Evolutionary conservation across 1,284 basidiomycete species (phyloP), one percentile per base, ranked within the genome.

Genomic region (Leccinum pseudoinsigne): DNA sequence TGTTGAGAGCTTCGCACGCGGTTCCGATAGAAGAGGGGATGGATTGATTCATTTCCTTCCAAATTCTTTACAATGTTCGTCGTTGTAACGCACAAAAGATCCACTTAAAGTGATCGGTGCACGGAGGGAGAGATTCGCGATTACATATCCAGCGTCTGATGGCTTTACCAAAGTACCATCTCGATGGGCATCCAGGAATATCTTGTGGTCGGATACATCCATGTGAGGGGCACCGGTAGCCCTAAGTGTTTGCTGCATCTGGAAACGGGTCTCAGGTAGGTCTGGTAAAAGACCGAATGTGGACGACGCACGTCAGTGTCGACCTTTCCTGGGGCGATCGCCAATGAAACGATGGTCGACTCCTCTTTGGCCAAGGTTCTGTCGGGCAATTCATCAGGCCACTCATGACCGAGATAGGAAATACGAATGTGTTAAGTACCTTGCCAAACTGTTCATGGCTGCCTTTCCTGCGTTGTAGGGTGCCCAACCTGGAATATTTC

Each of bases 311-410:
- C 92, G 45, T 74, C 75, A 5, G 91, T 93, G 66, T 94, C 88
- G 10, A 96, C 93, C 74, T 89, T 90, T 18, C 94, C 94, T 0
- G 95, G 95, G 1, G 94, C 85, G 2, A 97, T 69, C 6, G 94
- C 89, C 34, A 96, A 82, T 11, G 85, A 86, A 2, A 85, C 82
- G n/a, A 97, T 77, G 21, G 81, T 77, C 3, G 86, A 83, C 73
- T 97, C 94, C 75, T 96, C 95, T 66, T 86, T 84, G 4, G 89
- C 90, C 6, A 96, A 78, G 0, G 93, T 96, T 68, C 94, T 92
- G 62, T 61, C 68, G 45, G 40, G 54, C 57, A 50, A n/a, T n/a
- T 61, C 40, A 59, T 69, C 64, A 68, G 62, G 40, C 1, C 4
- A n/a, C 14, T 31, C 34, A 11, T 14, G 38, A 51, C 59, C 57